Evolutionary conservation across 768 basidiomycete genomes (phyloP), one percentile per base, ranked within the genome.

Genomic region (Coprinellus micaceus): DNA sequence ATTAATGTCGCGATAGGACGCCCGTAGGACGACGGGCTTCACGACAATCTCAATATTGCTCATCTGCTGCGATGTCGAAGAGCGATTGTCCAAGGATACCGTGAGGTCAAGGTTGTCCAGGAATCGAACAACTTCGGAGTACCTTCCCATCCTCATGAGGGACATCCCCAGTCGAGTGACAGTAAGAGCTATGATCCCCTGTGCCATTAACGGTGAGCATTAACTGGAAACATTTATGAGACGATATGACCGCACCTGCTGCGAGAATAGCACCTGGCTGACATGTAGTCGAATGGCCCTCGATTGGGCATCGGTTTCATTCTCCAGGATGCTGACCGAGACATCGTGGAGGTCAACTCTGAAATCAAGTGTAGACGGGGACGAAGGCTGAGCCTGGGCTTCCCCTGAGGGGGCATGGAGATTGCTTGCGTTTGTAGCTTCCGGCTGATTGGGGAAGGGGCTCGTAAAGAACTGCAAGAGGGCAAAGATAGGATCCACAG

Each of bases 1-100:
- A 61, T 83, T 84, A 68, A 98, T 91, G 67, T 99, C 97, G 19
- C 92, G 84, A 65, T 94, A 94, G 0, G 96, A 98, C n/a, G 93
- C 93, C 24, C 97, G 83, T 69, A 99, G 88, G 53, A 98, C 82
- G 61, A 99, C 81, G 1, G 94, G 89, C 58, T 91, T 88, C 24
- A 84, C 74, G 17, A 80, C 76, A n/a, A 94, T 67, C 66, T 97
- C 94, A 57, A 98, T 87, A 64, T 78, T 92, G 10, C 88, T 88
- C 75, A 86, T 86, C 60, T 88, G 84, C 51, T 89, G 85, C 12
- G 71, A 77, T 0, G 76, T 71, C n/a, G 82, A 79, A 29, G 89
- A 80, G n/a, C 91, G 85, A 59, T 79, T 91, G 69, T 98, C 95
- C 56, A 97, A 72, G 9, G 94, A 88, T 43, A 96, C 77, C 0